Base-by-base conservation (phyloP, 805 yeast genomes). In the Metschnikowia henanensis region DNA sequence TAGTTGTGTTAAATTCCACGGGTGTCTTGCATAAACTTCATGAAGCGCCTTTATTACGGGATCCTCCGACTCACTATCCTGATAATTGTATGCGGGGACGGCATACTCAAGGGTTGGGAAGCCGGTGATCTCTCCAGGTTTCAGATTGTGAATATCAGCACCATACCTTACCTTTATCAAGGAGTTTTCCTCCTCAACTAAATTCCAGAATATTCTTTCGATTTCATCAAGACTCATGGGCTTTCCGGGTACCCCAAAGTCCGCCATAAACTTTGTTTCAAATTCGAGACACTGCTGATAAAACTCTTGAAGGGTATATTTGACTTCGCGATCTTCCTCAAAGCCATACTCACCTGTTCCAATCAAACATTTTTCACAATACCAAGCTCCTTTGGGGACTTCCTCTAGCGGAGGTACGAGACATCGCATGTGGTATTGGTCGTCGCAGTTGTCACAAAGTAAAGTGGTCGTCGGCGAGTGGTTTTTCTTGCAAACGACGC, bases 271-370 rank as follows among this genome's bases (percentile, higher is more conserved):
- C 50, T 77, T 69, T 8, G 62, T 48, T 8, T 68, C 66, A 53
- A 82, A 81, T 19, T 73, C 66, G 26, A 66, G 61, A 49, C 88
- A 83, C 47, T 77, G 66, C 4, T 73, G 61, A 50, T 77, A 73
- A 60, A 90, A 91, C 44, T 84, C 82, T 0, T 67, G 61, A 13
- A 87, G 64, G 0, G 83, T 69, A 57, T 84, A 83, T 33, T 69
- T 66, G 16, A 69, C 59, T 1, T 81, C 76, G 1, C 73, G 70
- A 26, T 64, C 63, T 51, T 86, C 94, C 50, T 85, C 91, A 61
- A 92, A 91, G 0, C 95, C 96, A 57, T 88, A 91, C 50, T 82
- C 90, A 1, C 94, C 92, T 31, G 87, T 84, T 0, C 96, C 96
- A 12, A 85, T 72, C n/a, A 91, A 68, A 62, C 98, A 91, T 44